A percentile compares a stretch with the other conserved stretches of the same genome.
Evolutionary conservation across 169 alveolate species (phyloP).

Genomic region (Toxoplasma gondii): DNA sequence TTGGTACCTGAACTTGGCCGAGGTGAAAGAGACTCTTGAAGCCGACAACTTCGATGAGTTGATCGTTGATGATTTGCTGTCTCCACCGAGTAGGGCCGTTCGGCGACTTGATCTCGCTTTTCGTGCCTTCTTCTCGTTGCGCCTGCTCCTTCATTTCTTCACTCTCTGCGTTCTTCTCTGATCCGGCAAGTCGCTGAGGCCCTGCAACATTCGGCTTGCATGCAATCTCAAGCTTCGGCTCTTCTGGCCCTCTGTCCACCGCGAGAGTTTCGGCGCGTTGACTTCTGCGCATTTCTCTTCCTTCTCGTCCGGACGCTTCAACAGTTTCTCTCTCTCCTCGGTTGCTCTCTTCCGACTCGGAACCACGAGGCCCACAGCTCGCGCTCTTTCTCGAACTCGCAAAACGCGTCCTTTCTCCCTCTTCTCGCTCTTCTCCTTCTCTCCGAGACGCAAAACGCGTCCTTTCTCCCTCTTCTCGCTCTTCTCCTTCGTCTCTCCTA

Average conservation of each 20-base stretch:
- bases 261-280: too few relatives aligned
- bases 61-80: slow-evolving; percentile 77
- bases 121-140: not conserved
- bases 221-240: too few relatives aligned
- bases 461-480: not conserved
- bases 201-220: too few relatives aligned
- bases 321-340: not conserved
- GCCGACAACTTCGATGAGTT: slow-evolving; percentile 80
- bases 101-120: not conserved
- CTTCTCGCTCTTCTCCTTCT: not conserved
- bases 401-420: not conserved
- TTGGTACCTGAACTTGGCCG: slow-evolving; percentile 77
- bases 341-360: not conserved
- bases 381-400: not conserved
- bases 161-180: too few relatives aligned
- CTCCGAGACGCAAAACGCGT: not conserved
- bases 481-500: not conserved
- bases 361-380: not conserved
- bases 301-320: not conserved
- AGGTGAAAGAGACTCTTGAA: slow-evolving; percentile 78
- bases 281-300: too few relatives aligned
- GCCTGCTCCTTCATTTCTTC: too few relatives aligned
- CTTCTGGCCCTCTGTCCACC: too few relatives aligned
- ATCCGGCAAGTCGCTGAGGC: too few relatives aligned
- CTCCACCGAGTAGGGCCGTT: slow-evolving; percentile 48